These are phyloP conservation scores for Rhodofomes roseus DNA, from an alignment of 1,284 basidiomycete genomes.

Conservation along the genomic window DNA sequence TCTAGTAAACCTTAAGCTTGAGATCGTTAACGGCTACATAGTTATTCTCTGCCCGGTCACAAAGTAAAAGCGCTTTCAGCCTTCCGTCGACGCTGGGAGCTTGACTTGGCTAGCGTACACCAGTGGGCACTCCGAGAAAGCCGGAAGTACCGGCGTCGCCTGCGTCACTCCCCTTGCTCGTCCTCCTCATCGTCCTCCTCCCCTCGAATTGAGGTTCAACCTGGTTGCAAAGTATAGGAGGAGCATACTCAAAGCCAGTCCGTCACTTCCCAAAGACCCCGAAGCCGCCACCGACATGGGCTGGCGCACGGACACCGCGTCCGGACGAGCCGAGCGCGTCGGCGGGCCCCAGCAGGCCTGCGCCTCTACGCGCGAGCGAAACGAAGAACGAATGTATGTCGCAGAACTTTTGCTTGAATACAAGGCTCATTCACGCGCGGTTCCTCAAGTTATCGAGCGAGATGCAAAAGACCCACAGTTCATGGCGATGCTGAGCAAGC, in stretches of 20 bases:
- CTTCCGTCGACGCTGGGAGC: no score
- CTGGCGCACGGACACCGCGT: slow-evolving; percentile 43
- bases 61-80: no score
- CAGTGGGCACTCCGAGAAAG: no score
- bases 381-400: slow-evolving; percentile 46
- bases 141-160: no score
- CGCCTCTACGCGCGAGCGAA: slow-evolving; percentile 41
- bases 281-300: slow-evolving; percentile 41
- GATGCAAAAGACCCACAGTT: slow-evolving; percentile 79
- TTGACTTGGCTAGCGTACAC: no score
- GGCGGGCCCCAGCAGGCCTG: slow-evolving; percentile 4
- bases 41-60: no score
- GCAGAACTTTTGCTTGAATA: neutral
- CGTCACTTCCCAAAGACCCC: slow-evolving; percentile 57
- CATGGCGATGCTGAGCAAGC: slow-evolving; percentile 60
- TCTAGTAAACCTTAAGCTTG: no score
- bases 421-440: neutral
- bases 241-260: slow-evolving; percentile 61
- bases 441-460: slow-evolving; percentile 52
- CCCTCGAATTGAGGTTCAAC: neutral
- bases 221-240: slow-evolving; percentile 51
- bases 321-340: slow-evolving; percentile 15
- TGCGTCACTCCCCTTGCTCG: no score
- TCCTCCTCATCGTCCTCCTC: neutral
- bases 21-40: no score